Evolutionary conservation across 441 rosid species (phyloP), one percentile per base, ranked within the genome.

Genomic region (Kokia cookei): DNA sequence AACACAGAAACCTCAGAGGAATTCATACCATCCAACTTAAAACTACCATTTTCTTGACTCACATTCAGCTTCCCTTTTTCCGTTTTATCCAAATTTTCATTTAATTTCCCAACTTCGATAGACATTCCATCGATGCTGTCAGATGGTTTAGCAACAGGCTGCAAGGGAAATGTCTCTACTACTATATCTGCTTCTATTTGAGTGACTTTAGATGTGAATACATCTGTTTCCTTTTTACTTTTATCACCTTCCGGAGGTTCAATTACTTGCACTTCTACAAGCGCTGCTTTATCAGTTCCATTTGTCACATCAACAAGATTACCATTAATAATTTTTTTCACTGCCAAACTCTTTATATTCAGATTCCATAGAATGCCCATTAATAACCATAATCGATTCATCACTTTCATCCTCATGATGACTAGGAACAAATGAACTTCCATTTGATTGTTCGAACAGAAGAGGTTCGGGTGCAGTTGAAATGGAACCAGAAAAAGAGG

Each of bases 101-200:
- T 69, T 37, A 76, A 71, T 71, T 54, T 77, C 61, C 42, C n/a
- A 50, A 62, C 55, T 37, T 78, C 80, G 71, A 64, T 68, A 54
- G 74, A 73, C 22, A 48, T 76, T 74, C 11, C 79, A 69, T 79
- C 78, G 45, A 76, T 69, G 64, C 15, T 17, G 42, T 67, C 84
- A 58, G 68, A 71, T 61, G 81, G 69, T 60, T 68, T 69, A 55
- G 82, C 58, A n/a, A 63, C 79, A 66, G 86, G 79, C 48, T 70
- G 78, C 61, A 89, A 19, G 12, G 97, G 97, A 79, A 89, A 91
- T 27, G 89, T 86, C 82, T 95, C 97, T 26, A 86, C 87, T 70
- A 83, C 80, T 19, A 83, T 80, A 76, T 81, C 89, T 69, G 77
- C 83, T 64, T 79, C 17, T 69, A 83, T 59, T 77, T 77, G 84